phyloP scores from a whole-genome alignment of 345 rosid species.

The Erodium maritimum region DNA sequence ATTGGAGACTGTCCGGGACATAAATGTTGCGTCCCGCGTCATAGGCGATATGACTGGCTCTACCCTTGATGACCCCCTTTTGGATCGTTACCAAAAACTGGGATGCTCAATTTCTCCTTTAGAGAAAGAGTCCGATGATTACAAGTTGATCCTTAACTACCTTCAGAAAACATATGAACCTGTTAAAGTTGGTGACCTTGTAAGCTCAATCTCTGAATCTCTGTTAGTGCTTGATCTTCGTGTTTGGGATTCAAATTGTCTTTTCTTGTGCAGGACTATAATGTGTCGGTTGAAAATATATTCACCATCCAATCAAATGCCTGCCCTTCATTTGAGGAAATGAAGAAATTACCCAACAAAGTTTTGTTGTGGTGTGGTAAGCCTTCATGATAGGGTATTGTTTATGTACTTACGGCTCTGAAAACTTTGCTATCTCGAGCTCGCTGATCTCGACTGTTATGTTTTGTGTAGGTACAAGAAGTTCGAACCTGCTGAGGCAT shows the following conservation, averaged over 20 bases:
- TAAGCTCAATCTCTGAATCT: slow-evolving; percentile 12
- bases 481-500: slow-evolving; percentile 56
- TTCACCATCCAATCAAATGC: slow-evolving; percentile 45
- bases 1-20: slow-evolving; percentile 54
- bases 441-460: background rate
- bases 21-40: slow-evolving; percentile 55
- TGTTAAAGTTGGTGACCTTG: slow-evolving; percentile 53
- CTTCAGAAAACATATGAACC: slow-evolving; percentile 65
- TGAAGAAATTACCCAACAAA: slow-evolving; percentile 53
- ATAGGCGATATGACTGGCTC: slow-evolving; percentile 59
- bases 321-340: slow-evolving; percentile 47
- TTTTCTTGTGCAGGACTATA: slow-evolving; percentile 37
- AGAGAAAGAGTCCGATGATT: slow-evolving; percentile 57
- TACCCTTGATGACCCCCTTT: slow-evolving; percentile 62
- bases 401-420: too few relatives aligned
- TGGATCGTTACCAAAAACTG: slow-evolving; percentile 39
- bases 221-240: background rate
- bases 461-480: slow-evolving; percentile 31
- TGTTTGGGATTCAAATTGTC: background rate
- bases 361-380: slow-evolving; percentile 79
- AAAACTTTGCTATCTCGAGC: too few relatives aligned
- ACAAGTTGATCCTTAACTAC: slow-evolving; percentile 60
- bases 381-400: too few relatives aligned
- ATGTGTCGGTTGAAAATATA: slow-evolving; percentile 44
- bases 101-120: slow-evolving; percentile 45